Evolutionary conservation across 371 early-diverging fungal species (phyloP).

Genomic region (Saksenaea vasiformis): DNA sequence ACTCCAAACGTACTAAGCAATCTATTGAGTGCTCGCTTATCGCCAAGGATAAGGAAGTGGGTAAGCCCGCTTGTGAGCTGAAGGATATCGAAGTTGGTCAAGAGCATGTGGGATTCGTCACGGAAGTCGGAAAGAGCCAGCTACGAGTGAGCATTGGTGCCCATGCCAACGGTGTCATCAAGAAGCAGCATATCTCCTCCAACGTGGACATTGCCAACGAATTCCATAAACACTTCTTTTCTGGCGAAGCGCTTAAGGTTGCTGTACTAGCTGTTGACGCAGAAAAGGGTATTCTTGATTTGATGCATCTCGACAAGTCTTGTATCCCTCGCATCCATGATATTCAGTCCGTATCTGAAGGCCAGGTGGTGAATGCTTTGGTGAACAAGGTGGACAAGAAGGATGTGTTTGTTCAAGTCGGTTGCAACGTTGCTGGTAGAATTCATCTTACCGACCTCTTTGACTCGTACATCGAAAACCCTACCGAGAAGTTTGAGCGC

Average conservation of each 20-base stretch:
- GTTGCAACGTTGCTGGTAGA: slow-evolving; percentile 56
- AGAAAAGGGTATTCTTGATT: slow-evolving; percentile 37
- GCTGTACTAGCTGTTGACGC: slow-evolving; percentile 49
- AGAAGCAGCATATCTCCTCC: slow-evolving; percentile 48
- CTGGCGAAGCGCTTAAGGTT: slow-evolving; percentile 63
- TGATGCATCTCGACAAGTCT: slow-evolving; percentile 35
- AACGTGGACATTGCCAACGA: slow-evolving; percentile 47
- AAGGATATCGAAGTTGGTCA: slow-evolving; percentile 53
- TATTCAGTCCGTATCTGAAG: slow-evolving; percentile 51
- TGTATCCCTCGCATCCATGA: slow-evolving; percentile 32
- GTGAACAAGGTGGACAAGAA: slow-evolving; percentile 47
- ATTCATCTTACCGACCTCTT: slow-evolving; percentile 65
- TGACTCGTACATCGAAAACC: slow-evolving; percentile 55
- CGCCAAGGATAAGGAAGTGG: slow-evolving; percentile 11
- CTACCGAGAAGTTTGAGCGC: slow-evolving; percentile 46
- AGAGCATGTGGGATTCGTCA: slow-evolving; percentile 59
- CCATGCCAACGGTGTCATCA: slow-evolving; percentile 47
- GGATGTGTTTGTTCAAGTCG: slow-evolving; percentile 54
- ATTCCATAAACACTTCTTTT: slow-evolving; percentile 48
- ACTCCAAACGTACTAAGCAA: slow-evolving; percentile 31
- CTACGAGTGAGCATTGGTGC: slow-evolving; percentile 49
- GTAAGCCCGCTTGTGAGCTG: slow-evolving; percentile 18
- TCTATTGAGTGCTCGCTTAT: slow-evolving; percentile 32
- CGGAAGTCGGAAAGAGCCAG: slow-evolving; percentile 40
- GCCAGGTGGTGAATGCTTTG: slow-evolving; percentile 52